Base-by-base conservation (phyloP, 2,329 filamentous ascomycete species). In the Aspergillus nomiae region DNA sequence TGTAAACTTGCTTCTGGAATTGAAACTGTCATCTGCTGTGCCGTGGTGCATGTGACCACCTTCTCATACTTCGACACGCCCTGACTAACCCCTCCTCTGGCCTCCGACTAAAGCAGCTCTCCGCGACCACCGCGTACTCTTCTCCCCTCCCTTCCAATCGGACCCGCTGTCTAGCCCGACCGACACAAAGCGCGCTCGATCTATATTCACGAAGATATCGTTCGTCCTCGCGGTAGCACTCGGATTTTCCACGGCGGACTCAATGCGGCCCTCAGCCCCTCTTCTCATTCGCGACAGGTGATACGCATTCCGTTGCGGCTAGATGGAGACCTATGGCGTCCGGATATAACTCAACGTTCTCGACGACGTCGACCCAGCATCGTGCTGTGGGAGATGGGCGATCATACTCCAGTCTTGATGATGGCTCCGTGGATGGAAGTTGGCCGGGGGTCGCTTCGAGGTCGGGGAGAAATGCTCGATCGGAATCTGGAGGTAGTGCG, bases 401-500 rank as follows among this genome's bases (percentile, higher is more conserved):
- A 62, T 74, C 77, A 36, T 75, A 75, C 38, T 72, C 76, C 51
- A 79, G 78, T 56, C 76, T 76, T 51, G 78, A 80, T 67, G 74
- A 77, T 62, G 72, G 67, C 45, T 75, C 75, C n/a, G 71, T 65
- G 46, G 72, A 78, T 58, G 77, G 76, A 38, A 80, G 77, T 66
- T 80, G 76, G 75, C 67, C 73, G 51, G 78, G 78, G 62, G 67
- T 67, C 36, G 65, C 67, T 21, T 69, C 78, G 26, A 70, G 69
- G 59, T 64, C 71, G 26, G 75, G 71, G 41, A 70, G 78, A 63
- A 76, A 77, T 69, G 73, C 80, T 65, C 83, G 86, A 58, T 86
- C 86, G n/a, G 76, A 84, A 54, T 87, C 87, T 48, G 81, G 82
- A 60, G 79, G 83, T 64, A 83, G 83, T 73, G 83, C 87, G 70